Evolutionary conservation across 2,329 filamentous ascomycete genomes (phyloP).

Genomic region (Talaromyces sp.): DNA sequence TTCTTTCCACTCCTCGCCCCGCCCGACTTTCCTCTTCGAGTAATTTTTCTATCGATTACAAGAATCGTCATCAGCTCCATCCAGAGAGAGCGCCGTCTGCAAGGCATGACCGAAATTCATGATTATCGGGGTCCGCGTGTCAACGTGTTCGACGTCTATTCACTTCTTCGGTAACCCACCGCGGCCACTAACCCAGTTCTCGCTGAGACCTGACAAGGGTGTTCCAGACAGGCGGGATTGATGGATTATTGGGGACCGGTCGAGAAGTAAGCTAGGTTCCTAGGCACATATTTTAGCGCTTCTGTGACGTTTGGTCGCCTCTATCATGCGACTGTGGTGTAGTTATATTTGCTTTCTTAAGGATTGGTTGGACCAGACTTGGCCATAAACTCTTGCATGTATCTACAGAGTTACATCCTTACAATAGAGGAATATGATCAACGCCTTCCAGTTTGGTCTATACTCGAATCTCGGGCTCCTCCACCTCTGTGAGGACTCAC

Average conservation of each 20-base stretch:
- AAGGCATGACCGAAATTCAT: not conserved
- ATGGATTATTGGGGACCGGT: not conserved
- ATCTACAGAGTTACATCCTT: not conserved
- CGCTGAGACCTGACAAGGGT: not conserved
- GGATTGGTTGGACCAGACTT: not conserved
- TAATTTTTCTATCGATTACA: not conserved
- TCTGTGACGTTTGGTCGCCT: not conserved
- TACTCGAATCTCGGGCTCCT: not conserved
- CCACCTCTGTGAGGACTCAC: not conserved
- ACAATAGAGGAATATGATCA: not conserved
- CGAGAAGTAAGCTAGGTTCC: not conserved
- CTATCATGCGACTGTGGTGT: not conserved
- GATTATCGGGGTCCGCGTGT: not conserved
- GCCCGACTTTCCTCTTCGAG: not conserved
- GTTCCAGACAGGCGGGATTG: not conserved
- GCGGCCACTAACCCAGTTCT: not conserved
- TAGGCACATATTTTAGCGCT: not conserved
- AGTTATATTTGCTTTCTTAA: not conserved
- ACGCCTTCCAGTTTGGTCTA: not conserved
- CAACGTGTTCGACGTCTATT: slow-evolving; percentile 3
- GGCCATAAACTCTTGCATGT: not conserved
- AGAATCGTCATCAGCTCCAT: not conserved
- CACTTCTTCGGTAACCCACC: not conserved
- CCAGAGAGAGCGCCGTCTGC: not conserved
- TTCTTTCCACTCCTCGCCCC: not conserved